Evolutionary conservation across 108 stramenopile species (phyloP), one percentile per base, ranked within the genome.

Genomic region (Nitzschia sp.): DNA sequence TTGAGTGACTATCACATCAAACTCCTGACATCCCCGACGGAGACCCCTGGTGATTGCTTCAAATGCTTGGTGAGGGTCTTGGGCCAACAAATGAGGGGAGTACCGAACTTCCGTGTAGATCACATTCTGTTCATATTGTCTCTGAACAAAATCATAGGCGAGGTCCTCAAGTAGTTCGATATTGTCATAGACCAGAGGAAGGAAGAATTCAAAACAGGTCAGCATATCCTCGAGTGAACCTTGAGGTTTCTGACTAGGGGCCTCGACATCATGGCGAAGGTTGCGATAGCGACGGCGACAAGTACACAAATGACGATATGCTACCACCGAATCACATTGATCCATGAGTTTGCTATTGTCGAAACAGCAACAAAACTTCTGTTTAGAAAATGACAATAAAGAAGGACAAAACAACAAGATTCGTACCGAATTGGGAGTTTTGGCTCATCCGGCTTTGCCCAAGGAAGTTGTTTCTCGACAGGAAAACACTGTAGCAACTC

Each of bases 71-170:
- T 39, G 44, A 15, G 69, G 62, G 54, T 81, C 65, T 10, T 69
- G 64, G 6, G 72, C 71, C 25, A 89, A 71, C 25, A 84, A 58
- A 69, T 83, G 83, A 10, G 88, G 85, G 14, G 83, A 84, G 56
- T 89, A 89, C n/a, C 88, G 71, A 19, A 83, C 80, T 63, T 89
- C 88, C 3, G 88, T 86, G 63, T 89, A 89, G 17, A 89, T 68
- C 0, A 80, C 64, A 63, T 85, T 80, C 50, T 89, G 85, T 58
- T 86, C 70, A 24, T 56, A 70, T 60, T 89, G 88, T 7, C 82
- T 75, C 21, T 61, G 43, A 14, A 73, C 76, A 71, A 89, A 89
- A 61, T 82, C 80, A 57, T 64, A 76, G 7, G 88, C 83, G 29
- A 85, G 53, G 22, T 72, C 41, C 60, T 89, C 88, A 44, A 89